Evolutionary conservation across 495 filamentous ascomycete species (phyloP), one percentile per base, ranked within the genome.

Genomic region (Lophiostoma macrostomum): DNA sequence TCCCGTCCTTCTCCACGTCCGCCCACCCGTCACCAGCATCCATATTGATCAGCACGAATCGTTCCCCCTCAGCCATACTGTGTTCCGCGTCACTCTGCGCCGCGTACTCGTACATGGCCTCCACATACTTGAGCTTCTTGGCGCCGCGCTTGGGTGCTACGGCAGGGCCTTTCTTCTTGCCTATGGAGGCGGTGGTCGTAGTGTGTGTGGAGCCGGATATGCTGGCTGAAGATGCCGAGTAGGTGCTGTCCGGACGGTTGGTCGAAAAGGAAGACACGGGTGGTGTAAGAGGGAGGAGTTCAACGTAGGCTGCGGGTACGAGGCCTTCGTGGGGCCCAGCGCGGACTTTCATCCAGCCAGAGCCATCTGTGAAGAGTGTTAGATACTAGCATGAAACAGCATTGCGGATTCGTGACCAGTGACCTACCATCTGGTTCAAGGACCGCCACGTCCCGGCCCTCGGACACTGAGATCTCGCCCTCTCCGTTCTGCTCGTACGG

Each of bases 11-110:
- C 74, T 96, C 93, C 12, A 98, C 93, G 71, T 96, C 91, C 8
- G 85, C 88, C 93, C 93, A 98, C 12, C 93, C 93, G 72, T 96
- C 93, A 0, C 93, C 93, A 10, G 80, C 75, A 66, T 97, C 89
- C 34, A 82, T 80, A 57, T 78, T 88, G 35, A 95, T 80, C 31
- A 96, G 68, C 18, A 96, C 93, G 63, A 98, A 96, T 45, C 84
- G 74, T 67, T 98, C 93, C 0, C 93, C 93, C 71, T 93, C 93
- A 2, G 64, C 54, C 88, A 98, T 98, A 64, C 75, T 87, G 72
- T 88, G 88, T 69, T 98, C 93, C 25, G 80, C 80, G 29, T 93
- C 89, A 63, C 83, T 90, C 55, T 86, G 80, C 6, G 91, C 88
- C 53, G 84, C 75, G 65, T 98, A 98, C 24, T 91, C 89, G 63